These are phyloP conservation scores for Austroboletus niveus DNA, from an alignment of 1,284 basidiomycete species.

Conservation along the genomic window DNA sequence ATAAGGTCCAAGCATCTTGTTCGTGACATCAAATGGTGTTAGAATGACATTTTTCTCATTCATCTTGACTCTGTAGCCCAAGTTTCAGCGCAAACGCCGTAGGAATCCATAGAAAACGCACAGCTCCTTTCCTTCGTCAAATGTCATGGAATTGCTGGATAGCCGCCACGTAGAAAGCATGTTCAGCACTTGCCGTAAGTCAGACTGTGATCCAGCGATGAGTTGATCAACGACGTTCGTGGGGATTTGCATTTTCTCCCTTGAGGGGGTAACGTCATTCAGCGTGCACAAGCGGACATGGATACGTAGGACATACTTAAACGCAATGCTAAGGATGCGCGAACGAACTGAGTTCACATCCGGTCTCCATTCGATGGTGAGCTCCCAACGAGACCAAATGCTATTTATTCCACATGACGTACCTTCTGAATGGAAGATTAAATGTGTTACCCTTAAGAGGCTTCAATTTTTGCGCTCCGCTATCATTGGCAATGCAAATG, in stretches of 20 bases:
- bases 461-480: slow-evolving; percentile 84
- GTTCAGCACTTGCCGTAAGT: slow-evolving; percentile 95
- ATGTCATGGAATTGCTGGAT: slow-evolving; percentile 75
- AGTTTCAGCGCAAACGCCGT: background rate
- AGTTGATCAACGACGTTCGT: slow-evolving; percentile 92
- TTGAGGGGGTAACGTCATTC: slow-evolving; percentile 30
- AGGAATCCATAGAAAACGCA: slow-evolving; percentile 40
- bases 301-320: slow-evolving; percentile 59
- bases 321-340: slow-evolving; percentile 83
- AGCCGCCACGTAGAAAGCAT: slow-evolving; percentile 98
- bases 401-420: slow-evolving; percentile 15
- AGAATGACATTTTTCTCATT: slow-evolving; percentile 93
- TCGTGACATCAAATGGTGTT: slow-evolving; percentile 87
- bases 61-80: slow-evolving; percentile 62
- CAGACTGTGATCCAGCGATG: slow-evolving; percentile 84
- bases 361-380: slow-evolving; percentile 52
- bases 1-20: slow-evolving; percentile 86
- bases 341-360: slow-evolving; percentile 75
- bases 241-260: slow-evolving; percentile 90
- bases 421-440: slow-evolving; percentile 79
- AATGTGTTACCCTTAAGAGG: slow-evolving; percentile 78
- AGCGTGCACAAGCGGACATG: background rate
- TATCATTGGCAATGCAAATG: slow-evolving; percentile 97
- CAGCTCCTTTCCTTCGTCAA: slow-evolving; percentile 89
- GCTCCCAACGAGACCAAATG: background rate